phyloP scores from a whole-genome alignment of 495 filamentous ascomycete genomes.

The Bryoglossum gracile region DNA sequence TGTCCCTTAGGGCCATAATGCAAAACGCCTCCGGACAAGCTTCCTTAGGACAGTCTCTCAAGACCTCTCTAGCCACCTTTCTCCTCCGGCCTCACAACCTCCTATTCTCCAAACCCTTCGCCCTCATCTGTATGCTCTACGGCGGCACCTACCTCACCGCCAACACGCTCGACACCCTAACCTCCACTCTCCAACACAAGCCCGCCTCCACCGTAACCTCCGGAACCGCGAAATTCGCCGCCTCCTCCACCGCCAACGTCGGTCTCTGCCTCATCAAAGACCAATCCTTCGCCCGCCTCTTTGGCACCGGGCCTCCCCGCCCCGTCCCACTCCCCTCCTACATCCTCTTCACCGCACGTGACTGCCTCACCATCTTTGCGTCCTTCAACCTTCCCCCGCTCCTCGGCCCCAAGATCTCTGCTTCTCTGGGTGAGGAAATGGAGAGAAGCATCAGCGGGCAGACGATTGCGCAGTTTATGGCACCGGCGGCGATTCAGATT shows the following conservation, averaged over 20 bases:
- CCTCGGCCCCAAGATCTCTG: constrained; percentile 57
- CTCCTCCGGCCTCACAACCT: constrained; percentile 60
- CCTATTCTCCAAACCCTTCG: constrained; percentile 74
- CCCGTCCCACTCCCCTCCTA: constrained; percentile 59
- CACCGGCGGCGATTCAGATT: constrained; percentile 76
- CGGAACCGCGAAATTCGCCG: constrained; percentile 74
- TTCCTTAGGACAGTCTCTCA: constrained; percentile 62
- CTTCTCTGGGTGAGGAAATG: constrained; percentile 42
- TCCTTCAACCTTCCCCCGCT: constrained; percentile 85
- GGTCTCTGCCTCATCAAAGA: constrained; percentile 91
- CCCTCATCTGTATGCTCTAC: constrained; percentile 83
- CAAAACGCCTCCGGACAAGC: constrained; percentile 84
- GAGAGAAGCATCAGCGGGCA: constrained; percentile 35
- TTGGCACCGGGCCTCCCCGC: constrained; percentile 52
- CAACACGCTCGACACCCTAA: constrained; percentile 76
- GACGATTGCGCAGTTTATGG: constrained; percentile 69
- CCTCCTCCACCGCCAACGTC: constrained; percentile 80
- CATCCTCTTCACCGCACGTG: constrained; percentile 71
- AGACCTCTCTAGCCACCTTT: constrained; percentile 53
- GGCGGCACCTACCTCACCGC: constrained; percentile 86
- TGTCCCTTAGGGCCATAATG: constrained; percentile 68
- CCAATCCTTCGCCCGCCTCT: constrained; percentile 74
- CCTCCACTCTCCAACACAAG: constrained; percentile 53
- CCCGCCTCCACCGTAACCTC: constrained; percentile 54
- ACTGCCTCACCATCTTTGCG: constrained; percentile 88